A percentile compares a stretch with the other conserved stretches of the same genome.
Conservation (phyloP, 768 basidiomycete species). For the Xerocomellus amylosporus region DNA sequence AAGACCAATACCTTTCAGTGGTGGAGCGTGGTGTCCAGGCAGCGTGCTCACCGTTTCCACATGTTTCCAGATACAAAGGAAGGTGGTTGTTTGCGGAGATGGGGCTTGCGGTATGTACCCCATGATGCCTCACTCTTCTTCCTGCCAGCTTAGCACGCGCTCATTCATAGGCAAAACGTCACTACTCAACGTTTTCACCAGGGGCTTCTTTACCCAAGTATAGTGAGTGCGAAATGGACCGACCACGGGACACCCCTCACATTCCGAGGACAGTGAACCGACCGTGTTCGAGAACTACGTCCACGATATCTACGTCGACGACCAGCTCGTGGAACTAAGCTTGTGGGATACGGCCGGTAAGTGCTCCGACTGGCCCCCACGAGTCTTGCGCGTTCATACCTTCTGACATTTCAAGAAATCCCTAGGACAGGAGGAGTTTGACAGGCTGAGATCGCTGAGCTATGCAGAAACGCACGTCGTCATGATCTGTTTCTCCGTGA, state of each 20-base stretch:
- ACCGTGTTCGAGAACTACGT: constrained; percentile 99
- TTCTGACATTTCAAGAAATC: constrained; percentile 33
- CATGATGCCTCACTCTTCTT: not conserved
- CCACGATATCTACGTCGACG: constrained; percentile 84
- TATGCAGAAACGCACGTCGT: constrained; percentile 97
- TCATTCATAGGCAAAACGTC: constrained; percentile 68
- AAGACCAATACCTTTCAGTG: constrained; percentile 4
- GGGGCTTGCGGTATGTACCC: constrained; percentile 76
- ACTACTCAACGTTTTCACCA: constrained; percentile 81
- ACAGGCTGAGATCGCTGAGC: constrained; percentile 86
- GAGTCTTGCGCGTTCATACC: constrained; percentile 15
- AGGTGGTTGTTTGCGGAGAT: constrained; percentile 92
- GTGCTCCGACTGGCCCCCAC: constrained; percentile 4
- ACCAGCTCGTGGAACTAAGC: constrained; percentile 84
- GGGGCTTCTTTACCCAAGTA: constrained; percentile 92
- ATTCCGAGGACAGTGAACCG: constrained; percentile 58
- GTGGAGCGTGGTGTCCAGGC: constrained; percentile 4
- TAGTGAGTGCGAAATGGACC: constrained; percentile 55
- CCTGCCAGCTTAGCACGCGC: constrained; percentile 10
- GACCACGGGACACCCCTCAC: not conserved
- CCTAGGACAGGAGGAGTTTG: constrained; percentile 93
- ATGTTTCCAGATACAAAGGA: constrained; percentile 45
- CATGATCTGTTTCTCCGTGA: constrained; percentile 93
- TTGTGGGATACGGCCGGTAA: constrained; percentile 97
- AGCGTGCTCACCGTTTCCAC: constrained; percentile 15